Base-by-base conservation (phyloP, 2,329 filamentous ascomycete genomes). In the Aspergillus texensis region DNA sequence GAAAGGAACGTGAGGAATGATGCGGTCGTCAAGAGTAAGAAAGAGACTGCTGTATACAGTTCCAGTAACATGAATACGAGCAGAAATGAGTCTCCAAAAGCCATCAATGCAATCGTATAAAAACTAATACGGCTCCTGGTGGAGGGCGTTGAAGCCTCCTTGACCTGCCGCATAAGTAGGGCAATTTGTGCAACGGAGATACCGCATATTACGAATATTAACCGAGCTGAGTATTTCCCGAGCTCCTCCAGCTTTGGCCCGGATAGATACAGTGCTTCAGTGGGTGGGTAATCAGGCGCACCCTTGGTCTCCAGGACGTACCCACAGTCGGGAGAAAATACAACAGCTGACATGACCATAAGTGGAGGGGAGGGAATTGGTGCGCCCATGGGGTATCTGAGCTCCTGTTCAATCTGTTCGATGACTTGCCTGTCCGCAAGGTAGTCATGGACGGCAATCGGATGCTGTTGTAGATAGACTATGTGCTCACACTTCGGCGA, bases 401-500 rank as follows among this genome's bases (percentile, higher is more conserved):
- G 75, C 68, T 90, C 88, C 41, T 83, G 74, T 68, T 90, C 88
- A 21, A 89, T 82, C 69, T 81, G 81, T 36, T 81, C 75, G 58
- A 87, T 74, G 34, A 82, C 68, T 48, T 71, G 65, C 26, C 70
- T 68, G 57, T 78, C 73, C 30, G 75, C 70, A 34, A 74, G 57
- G 52, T 67, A 70, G 36, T 71, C 71, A 48, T 69, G 67, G 14
- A 79, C 66, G 16, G 69, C 60, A 14, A 80, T 71, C 5, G 80
- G 80, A 65, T 83, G 79, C 64, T 83, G 81, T 75, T 98, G 95
- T 34, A 94, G 82, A 76, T 94, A 98, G 60, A 96, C 81, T 57
- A 99, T 81, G 72, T 93, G 93, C 77, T 99, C 95, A 83, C 95
- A 99, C 70, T 92, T 91, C 0, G 93, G 92, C 39, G 85, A 78